Evolutionary conservation across 257 asterid genomes (phyloP), one percentile per base, ranked within the genome.

Genomic region (Jaltomata sinuosa): DNA sequence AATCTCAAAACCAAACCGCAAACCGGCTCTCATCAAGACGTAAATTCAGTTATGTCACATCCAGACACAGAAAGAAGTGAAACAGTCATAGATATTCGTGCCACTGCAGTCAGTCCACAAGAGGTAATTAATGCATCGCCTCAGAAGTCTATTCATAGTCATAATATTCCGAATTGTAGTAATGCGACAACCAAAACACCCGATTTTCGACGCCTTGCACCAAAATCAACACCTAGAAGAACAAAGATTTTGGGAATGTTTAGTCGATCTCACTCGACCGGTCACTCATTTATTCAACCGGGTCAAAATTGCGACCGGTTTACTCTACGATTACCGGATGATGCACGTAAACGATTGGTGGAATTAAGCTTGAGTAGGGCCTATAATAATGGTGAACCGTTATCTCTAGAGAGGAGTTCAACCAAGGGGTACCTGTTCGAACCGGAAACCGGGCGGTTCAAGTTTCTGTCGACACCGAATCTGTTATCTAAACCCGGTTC

Each of bases 271-370:
- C 81, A 87, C 69, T 85, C 92, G 0, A 87, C 87, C 2, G 89
- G 92, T 59, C 90, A 89, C 54, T 65, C 87, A n/a, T n/a, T 74
- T 36, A 34, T 87, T 86, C 90, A 71, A 53, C 87, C 83, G 0
- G 87, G 84, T 19, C 84, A 82, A 8, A 69, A 87, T 55, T 78
- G 27, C 32, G 90, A 89, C 65, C 81, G 88, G 79, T 89, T 84
- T 69, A 89, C 90, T 0, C 69, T 89, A 67, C 87, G 87, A 38
- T 57, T 89, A 49, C 88, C 92, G 1, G 86, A 79, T 57, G 90
- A 86, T 18, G 86, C 85, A n/a, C 84, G 82, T 2, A 67, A 59
- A 22, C 29, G 83, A 11, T 80, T 89, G 83, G 27, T 84, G 21
- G 84, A 80, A 3, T 54, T 87, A 4, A 86, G 85, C 31, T 76